Percentiles rank a stretch among this genome's conserved stretches.
Conservation (phyloP, 2,329 filamentous ascomycete genomes). For the Fusarium lateritium region DNA sequence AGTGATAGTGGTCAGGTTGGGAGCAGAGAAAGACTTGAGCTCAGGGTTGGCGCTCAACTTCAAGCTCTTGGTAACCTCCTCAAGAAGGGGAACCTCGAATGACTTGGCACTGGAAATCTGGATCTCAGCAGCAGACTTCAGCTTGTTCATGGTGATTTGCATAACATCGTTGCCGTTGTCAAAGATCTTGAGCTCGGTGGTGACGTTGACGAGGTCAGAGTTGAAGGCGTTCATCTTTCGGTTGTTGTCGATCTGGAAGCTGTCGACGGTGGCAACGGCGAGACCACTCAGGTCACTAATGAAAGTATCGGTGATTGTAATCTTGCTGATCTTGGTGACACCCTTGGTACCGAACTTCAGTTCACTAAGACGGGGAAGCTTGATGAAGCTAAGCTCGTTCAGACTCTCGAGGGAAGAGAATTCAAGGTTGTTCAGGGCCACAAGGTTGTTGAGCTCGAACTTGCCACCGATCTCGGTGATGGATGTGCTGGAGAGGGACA, state of each 20-base stretch:
- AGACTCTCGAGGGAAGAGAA: constrained; percentile 77
- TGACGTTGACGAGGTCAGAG: constrained; percentile 84
- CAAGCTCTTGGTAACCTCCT: constrained; percentile 81
- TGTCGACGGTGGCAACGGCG: constrained; percentile 79
- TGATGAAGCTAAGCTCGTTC: constrained; percentile 77
- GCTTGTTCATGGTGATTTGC: constrained; percentile 80
- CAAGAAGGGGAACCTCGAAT: constrained; percentile 81
- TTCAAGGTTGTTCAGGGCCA: constrained; percentile 75
- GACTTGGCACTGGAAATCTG: constrained; percentile 81
- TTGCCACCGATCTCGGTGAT: constrained; percentile 76
- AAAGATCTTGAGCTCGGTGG: constrained; percentile 77
- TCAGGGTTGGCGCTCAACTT: constrained; percentile 85
- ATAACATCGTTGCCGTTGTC: constrained; percentile 82
- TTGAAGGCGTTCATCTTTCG: constrained; percentile 80
- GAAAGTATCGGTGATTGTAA: constrained; percentile 89
- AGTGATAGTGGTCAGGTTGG: constrained; percentile 79
- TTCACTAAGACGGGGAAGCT: constrained; percentile 73
- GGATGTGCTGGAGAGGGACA: constrained; percentile 71
- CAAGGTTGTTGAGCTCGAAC: constrained; percentile 80
- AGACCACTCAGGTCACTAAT: constrained; percentile 85
- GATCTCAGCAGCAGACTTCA: constrained; percentile 69
- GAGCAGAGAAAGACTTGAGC: constrained; percentile 72
- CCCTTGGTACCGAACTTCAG: constrained; percentile 66
- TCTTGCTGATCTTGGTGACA: constrained; percentile 76
- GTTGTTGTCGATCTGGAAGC: constrained; percentile 93